Percentiles rank a stretch among this genome's conserved stretches.
phyloP scores from a whole-genome alignment of 2,329 filamentous ascomycete genomes.

The Blumeriella jaapii region DNA sequence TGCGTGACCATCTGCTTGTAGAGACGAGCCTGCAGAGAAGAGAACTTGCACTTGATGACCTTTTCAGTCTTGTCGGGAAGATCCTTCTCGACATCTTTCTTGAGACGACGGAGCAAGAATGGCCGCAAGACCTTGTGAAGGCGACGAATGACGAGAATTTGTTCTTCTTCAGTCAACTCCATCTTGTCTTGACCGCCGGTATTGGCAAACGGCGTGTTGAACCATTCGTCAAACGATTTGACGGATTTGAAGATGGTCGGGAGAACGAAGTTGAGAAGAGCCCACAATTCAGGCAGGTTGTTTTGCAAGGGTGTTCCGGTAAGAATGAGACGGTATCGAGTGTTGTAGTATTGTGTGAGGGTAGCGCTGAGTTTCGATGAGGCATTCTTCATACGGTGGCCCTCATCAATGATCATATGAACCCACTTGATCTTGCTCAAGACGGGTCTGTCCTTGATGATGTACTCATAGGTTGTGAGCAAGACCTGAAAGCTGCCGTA shows the following conservation, averaged over 20 bases:
- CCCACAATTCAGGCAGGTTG: slow-evolving; percentile 92
- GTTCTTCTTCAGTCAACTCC: slow-evolving; percentile 98
- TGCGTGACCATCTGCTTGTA: slow-evolving; percentile 97
- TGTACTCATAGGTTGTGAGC: slow-evolving; percentile 96
- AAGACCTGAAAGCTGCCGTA: slow-evolving; percentile 93
- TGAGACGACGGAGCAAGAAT: slow-evolving; percentile 94
- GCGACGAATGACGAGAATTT: slow-evolving; percentile 93
- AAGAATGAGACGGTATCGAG: slow-evolving; percentile 89
- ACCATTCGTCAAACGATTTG: slow-evolving; percentile 99
- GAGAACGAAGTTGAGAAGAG: slow-evolving; percentile 94
- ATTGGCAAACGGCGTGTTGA: slow-evolving; percentile 98
- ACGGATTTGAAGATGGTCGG: slow-evolving; percentile 99
- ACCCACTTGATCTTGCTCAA: slow-evolving; percentile 99
- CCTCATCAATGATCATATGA: slow-evolving; percentile 99
- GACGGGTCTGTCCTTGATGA: slow-evolving; percentile 95
- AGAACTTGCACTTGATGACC: slow-evolving; percentile 99
- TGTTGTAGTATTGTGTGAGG: slow-evolving; percentile 88
- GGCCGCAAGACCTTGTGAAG: slow-evolving; percentile 95
- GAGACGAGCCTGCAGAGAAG: slow-evolving; percentile 79
- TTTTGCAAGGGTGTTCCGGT: slow-evolving; percentile 97
- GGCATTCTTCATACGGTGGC: slow-evolving; percentile 98
- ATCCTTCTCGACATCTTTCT: slow-evolving; percentile 99
- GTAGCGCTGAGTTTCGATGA: slow-evolving; percentile 93
- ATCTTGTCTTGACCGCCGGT: slow-evolving; percentile 97
- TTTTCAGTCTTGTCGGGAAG: slow-evolving; percentile 97